phyloP scores from a whole-genome alignment of 140 eudicot species.

The Erigeron philadelphicus region DNA sequence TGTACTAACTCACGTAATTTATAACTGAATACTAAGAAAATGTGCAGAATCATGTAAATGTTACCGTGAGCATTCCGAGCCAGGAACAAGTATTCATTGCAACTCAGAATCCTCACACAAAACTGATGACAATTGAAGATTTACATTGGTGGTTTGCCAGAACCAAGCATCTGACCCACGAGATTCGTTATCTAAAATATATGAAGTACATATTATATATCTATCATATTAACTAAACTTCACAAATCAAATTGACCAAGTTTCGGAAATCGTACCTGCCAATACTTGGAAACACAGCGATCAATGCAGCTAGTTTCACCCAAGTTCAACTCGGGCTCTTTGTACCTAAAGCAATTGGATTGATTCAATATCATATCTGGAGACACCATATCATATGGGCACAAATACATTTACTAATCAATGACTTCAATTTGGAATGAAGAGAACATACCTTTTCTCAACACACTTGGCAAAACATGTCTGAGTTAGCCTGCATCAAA shows the following conservation, averaged over 20 bases:
- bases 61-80: not conserved
- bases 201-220: not conserved
- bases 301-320: slow-evolving; percentile 87
- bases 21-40: not conserved
- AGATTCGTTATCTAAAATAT: slow-evolving; percentile 57
- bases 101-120: not conserved
- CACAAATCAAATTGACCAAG: not conserved
- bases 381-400: not conserved
- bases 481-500: slow-evolving; percentile 58
- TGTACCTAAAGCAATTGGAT: slow-evolving; percentile 30
- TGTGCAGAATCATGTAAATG: not conserved
- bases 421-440: no score
- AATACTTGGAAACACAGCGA: slow-evolving; percentile 77
- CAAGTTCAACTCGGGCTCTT: slow-evolving; percentile 69
- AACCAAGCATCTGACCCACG: slow-evolving; percentile 54
- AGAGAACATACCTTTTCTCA: slow-evolving; percentile 30
- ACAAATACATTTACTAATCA: no score
- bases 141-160: slow-evolving; percentile 44
- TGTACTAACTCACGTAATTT: not conserved
- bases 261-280: slow-evolving; percentile 47
- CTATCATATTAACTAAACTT: not conserved
- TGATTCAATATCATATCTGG: not conserved
- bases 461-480: slow-evolving; percentile 73
- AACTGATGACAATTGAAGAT: not conserved
- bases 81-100: not conserved